Evolutionary conservation across 257 asterid genomes (phyloP), one percentile per base, ranked within the genome.

Genomic region (Misopates orontium): DNA sequence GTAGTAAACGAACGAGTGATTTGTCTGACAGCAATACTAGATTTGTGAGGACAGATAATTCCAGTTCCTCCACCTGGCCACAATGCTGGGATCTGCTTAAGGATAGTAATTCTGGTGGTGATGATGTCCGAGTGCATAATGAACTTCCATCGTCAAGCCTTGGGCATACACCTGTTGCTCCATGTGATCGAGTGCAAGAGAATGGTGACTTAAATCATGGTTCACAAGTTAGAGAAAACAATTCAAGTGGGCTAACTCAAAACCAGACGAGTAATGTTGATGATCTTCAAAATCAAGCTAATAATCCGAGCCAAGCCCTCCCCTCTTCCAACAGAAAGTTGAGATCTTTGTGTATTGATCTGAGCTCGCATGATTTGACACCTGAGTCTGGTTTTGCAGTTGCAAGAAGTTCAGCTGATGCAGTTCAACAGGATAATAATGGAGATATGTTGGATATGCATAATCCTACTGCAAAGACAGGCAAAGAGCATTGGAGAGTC

Each of bases 51-150:
- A 71, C 67, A 57, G 83, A 79, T 25, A 84, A 63, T 39, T 65
- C 76, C 41, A 74, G 76, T 59, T 67, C 87, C 50, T 71, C 79
- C 45, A 54, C 80, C 62, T 73, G 77, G 82, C 83, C 80, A n/a
- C 82, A 73, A 21, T 77, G 81, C 65, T 69, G 75, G 85, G 88
- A 75, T 76, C 66, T 80, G 68, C 83, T 80, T 9, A 83, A 71
- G 73, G 80, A 75, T 68, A 58, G 67, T 65, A 75, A 59, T 75
- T 53, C 74, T 40, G 68, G 55, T 60, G 57, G 69, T 10, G 60
- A 60, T 40, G 65, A 57, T 69, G 85, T 71, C 62, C 69, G 70
- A 64, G 71, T 15, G 31, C 4, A 51, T 60, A 55, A 21, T 72
- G 53, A 60, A 51, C 70, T 69, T 66, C 81, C 69, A 32, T 47